Evolutionary conservation across 768 basidiomycete species (phyloP), one percentile per base, ranked within the genome.

Genomic region (Sporobolomyces pararoseus): DNA sequence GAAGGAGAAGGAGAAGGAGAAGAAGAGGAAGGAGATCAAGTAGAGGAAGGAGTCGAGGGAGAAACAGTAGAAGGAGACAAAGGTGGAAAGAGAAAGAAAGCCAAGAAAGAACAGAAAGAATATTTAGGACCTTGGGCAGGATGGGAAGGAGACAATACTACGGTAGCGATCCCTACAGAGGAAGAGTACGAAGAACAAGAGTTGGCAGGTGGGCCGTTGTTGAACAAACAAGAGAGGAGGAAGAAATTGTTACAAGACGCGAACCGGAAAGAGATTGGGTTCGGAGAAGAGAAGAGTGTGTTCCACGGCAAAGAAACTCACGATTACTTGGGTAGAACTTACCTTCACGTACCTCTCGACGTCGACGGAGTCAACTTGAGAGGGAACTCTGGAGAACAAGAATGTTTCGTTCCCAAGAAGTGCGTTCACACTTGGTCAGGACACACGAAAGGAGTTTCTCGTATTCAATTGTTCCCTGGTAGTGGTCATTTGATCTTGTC

Each of bases 361-460:
- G 90, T 92, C 77, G 93, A 91, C 51, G 65, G 65, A 9, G 88
- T 93, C 47, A 86, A 90, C 75, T 84, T 98, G 58, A 81, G 86
- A 50, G 78, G 77, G 42, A 93, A 96, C 79, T 77, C 85, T 39
- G 94, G 91, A 19, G 85, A 88, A 3, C 88, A 92, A 76, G 93
- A 97, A 68, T 87, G 88, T 67, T 98, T 95, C 78, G 88, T 98
- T 70, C 96, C 96, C 34, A 97, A 98, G 82, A 83, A 84, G 14
- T 97, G 95, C 80, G 86, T 94, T 66, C 96, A 98, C 78, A 98
- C 96, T 0, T 98, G 92, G 90, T 96, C 93, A 4, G 96, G 96
- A 1, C 96, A 99, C 80, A 98, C 92, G 16, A 89, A 90, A 79
- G 96, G 90, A 32, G 91, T 99, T 4, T 91, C 91, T n/a, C 89